Evolutionary conservation across 2,329 filamentous ascomycete genomes (phyloP).

Genomic region (Paracoccidioides brasiliensis): DNA sequence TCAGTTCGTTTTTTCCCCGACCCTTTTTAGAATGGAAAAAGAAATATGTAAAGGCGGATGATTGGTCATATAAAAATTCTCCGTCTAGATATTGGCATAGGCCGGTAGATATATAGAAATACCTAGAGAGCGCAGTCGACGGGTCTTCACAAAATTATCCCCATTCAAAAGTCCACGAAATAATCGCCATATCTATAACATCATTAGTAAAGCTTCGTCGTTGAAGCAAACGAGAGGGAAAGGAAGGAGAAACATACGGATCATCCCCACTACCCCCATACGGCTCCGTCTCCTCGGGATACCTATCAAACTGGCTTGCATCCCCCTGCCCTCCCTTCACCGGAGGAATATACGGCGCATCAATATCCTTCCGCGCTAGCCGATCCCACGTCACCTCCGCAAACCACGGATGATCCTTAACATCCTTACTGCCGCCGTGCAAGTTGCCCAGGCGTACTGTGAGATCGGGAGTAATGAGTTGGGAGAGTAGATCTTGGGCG

Average conservation of each 20-base stretch:
- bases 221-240: background rate
- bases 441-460: constrained; percentile 92
- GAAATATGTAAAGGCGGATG: no score
- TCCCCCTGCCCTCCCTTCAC: constrained; percentile 89
- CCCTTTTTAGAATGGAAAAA: no score
- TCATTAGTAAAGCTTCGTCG: background rate
- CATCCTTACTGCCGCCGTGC: constrained; percentile 77
- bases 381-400: constrained; percentile 96
- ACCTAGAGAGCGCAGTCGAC: background rate
- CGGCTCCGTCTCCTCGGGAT: constrained; percentile 89
- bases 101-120: no score
- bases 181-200: constrained; percentile 53
- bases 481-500: constrained; percentile 81
- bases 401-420: constrained; percentile 95
- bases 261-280: constrained; percentile 72
- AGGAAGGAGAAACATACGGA: constrained; percentile 51
- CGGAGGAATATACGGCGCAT: constrained; percentile 92
- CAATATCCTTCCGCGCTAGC: constrained; percentile 87
- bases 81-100: no score
- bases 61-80: no score
- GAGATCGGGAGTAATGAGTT: constrained; percentile 85
- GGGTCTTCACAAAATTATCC: constrained; percentile 15
- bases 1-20: no score
- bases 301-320: constrained; percentile 94
- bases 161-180: constrained; percentile 55